Percentiles rank a stretch among this genome's conserved stretches.
phyloP scores from a whole-genome alignment of 768 basidiomycete genomes.

The Rhizopogon vulgaris region DNA sequence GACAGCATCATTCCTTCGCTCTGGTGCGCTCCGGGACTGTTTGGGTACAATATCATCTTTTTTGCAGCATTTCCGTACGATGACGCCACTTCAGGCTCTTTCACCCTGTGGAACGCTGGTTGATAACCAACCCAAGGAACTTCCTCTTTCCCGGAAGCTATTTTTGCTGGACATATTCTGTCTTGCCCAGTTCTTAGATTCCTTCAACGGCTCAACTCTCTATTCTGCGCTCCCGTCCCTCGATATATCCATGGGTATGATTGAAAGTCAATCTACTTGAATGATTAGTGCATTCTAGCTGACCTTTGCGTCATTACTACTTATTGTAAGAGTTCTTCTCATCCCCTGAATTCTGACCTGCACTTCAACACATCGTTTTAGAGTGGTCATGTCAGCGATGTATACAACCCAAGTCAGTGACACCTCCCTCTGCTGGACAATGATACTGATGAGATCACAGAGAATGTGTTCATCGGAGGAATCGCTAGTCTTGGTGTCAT shows the following conservation, averaged over 20 bases:
- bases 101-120: background rate
- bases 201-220: slow-evolving; percentile 36
- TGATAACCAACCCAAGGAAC: slow-evolving; percentile 4
- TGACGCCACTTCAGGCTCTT: slow-evolving; percentile 4
- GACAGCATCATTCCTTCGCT: background rate
- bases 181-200: slow-evolving; percentile 36
- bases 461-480: slow-evolving; percentile 4
- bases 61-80: slow-evolving; percentile 1
- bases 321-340: too few species aligned
- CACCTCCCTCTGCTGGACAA: too few species aligned
- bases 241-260: too few species aligned
- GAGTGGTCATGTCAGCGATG: too few species aligned
- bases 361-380: background rate
- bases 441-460: too few species aligned
- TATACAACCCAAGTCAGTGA: too few species aligned
- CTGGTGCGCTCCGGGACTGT: background rate
- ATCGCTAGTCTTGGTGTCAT: slow-evolving; percentile 32
- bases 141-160: slow-evolving; percentile 21
- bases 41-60: background rate
- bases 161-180: slow-evolving; percentile 33
- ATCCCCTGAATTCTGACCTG: too few species aligned
- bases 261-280: slow-evolving; percentile 16
- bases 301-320: too few species aligned
- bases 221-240: slow-evolving; percentile 34
- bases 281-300: too few species aligned